Conservation (phyloP, 352 stramenopile genomes). For the Phytopythium helicoides region DNA sequence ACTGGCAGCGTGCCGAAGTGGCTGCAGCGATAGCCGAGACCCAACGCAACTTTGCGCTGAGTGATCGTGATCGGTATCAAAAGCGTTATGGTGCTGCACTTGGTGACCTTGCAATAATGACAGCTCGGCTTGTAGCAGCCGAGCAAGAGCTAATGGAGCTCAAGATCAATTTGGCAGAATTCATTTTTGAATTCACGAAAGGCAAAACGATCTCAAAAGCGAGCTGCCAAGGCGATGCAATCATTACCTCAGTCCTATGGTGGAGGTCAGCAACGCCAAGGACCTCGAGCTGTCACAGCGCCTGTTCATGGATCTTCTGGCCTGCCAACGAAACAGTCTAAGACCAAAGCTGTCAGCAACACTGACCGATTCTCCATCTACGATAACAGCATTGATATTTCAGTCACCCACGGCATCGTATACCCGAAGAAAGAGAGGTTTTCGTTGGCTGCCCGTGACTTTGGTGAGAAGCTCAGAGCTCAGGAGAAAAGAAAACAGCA, state of each 20-base stretch:
- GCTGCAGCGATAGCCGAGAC: slow-evolving; percentile 61
- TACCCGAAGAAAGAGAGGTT: slow-evolving; percentile 34
- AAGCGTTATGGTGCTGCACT: slow-evolving; percentile 37
- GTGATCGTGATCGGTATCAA: slow-evolving; percentile 49
- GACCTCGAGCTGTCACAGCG: neutral
- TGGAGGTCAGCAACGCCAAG: neutral
- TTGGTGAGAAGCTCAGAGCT: slow-evolving; percentile 28
- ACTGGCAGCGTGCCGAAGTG: slow-evolving; percentile 58
- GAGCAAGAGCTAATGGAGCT: slow-evolving; percentile 58
- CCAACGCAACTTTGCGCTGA: slow-evolving; percentile 64
- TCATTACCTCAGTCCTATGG: neutral
- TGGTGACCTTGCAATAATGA: slow-evolving; percentile 43
- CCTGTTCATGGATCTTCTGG: neutral
- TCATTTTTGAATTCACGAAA: slow-evolving; percentile 65
- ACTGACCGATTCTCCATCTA: neutral
- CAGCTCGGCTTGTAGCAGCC: slow-evolving; percentile 36
- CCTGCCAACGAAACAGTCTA: neutral
- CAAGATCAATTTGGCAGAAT: slow-evolving; percentile 55
- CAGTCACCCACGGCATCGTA: neutral
- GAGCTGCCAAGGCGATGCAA: slow-evolving; percentile 18
- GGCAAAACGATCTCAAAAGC: slow-evolving; percentile 38
- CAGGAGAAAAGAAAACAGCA: slow-evolving; percentile 42
- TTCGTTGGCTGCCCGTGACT: slow-evolving; percentile 52
- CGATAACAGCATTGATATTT: slow-evolving; percentile 11
- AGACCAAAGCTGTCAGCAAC: neutral